These are phyloP conservation scores for Nepenthes gracilis DNA, from an alignment of 148 eudicot genomes.

Conservation along the genomic window DNA sequence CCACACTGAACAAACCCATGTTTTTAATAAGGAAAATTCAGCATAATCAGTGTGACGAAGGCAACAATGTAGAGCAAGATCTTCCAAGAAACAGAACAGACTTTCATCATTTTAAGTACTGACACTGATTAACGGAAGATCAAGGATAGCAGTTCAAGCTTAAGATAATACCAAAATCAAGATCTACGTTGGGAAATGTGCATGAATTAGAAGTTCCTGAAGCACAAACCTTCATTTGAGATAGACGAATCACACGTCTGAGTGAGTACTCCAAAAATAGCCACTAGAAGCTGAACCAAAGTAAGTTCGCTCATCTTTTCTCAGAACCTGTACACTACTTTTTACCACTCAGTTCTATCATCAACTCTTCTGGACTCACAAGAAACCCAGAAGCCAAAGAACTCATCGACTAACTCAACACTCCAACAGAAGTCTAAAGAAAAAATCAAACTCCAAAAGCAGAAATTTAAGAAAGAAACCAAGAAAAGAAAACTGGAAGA, in stretches of 20 bases:
- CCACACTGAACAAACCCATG: conserved; percentile 32
- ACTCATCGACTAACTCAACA: not conserved
- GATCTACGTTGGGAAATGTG: conserved; percentile 19
- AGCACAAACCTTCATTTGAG: conserved; percentile 39
- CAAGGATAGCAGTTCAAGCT: not conserved
- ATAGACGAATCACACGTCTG: conserved; percentile 34
- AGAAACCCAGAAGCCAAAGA: not conserved
- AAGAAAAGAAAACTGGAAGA: too few species aligned
- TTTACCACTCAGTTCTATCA: not conserved
- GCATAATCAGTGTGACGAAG: not conserved
- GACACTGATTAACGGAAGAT: not conserved
- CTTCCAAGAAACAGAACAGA: not conserved
- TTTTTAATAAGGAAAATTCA: not conserved
- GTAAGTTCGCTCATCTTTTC: conserved; percentile 28
- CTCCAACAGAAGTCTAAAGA: not conserved
- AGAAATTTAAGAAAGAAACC: conserved; percentile 9
- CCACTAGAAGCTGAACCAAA: conserved; percentile 30
- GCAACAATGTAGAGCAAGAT: not conserved
- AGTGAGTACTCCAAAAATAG: conserved; percentile 29
- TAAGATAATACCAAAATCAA: conserved; percentile 6
- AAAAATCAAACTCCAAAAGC: conserved; percentile 5
- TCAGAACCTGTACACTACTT: not conserved
- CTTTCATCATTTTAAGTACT: not conserved
- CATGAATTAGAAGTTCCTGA: not conserved
- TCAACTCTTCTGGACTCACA: not conserved